Evolutionary conservation across 352 stramenopile genomes (phyloP), one percentile per base, ranked within the genome.

Genomic region (Phytophthora quininea): DNA sequence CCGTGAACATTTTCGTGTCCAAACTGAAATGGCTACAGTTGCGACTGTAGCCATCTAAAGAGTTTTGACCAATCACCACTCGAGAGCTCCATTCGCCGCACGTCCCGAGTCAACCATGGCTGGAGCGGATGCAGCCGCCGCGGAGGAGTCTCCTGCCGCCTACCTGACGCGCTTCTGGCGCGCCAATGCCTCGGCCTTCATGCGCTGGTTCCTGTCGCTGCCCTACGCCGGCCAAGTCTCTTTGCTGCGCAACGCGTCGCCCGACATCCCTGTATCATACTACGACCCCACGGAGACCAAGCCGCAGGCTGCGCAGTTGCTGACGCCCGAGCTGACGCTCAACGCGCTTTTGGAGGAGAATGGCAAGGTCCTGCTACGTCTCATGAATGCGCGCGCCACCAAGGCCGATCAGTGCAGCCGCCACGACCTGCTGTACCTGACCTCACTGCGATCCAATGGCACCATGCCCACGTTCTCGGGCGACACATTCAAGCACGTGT

Each of bases 401-500:
- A 84, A 85, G 29, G 46, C 62, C 2, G 84, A 93, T 29, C 84
- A 93, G 64, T 93, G 85, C 73, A 87, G 80, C 19, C 85, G 82
- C 52, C 82, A 93, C 48, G 87, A 95, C 31, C 70, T 93, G 30
- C 46, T 89, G 45, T 95, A 93, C 62, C 62, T 95, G 60, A 69
- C 60, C 32, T 80, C 82, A 10, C 66, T 95, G 27, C 85, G 85
- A 30, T 56, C 75, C 6, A 67, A 79, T 24, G 80, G 73, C 46
- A 86, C 71, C n/a, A 95, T 95, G 87, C 87, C 87, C 24, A 92
- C 80, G 42, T 95, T 95, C 74, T 95, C 87, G n/a, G 87, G 82
- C 19, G 81, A 91, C 51, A 89, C 87, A 24, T 92, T 95, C 69
- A 75, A 80, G 48, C 72, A 87, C 54, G 84, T 93, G 12, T 84